These are phyloP conservation scores for Lachnellula cervina DNA, from an alignment of 2,329 filamentous ascomycete species.

Conservation along the genomic window DNA sequence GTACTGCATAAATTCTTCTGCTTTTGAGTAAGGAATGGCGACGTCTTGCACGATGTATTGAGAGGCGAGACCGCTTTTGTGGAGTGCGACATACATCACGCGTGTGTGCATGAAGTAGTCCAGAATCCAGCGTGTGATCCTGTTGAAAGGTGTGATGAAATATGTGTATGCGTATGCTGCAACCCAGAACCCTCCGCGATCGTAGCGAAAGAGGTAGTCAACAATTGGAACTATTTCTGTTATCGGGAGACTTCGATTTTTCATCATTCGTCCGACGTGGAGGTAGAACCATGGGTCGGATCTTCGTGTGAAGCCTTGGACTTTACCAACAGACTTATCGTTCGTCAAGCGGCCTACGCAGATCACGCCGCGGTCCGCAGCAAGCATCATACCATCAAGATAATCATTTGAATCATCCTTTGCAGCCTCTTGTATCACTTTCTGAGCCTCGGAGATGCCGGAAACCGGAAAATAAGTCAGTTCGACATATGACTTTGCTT, in stretches of 20 bases:
- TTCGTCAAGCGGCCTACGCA: conserved; percentile 47
- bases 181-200: conserved; percentile 60
- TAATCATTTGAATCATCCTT: conserved; percentile 42
- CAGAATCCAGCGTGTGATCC: conserved; percentile 51
- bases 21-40: conserved; percentile 47
- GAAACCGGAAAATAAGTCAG: conserved; percentile 47
- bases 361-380: conserved; percentile 43
- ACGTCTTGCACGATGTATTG: conserved; percentile 61
- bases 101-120: conserved; percentile 57
- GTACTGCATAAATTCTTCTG: conserved; percentile 46
- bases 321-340: conserved; percentile 25
- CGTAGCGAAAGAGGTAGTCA: conserved; percentile 55
- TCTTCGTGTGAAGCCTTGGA: conserved; percentile 44
- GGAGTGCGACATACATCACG: conserved; percentile 57
- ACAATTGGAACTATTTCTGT: conserved; percentile 41
- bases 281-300: conserved; percentile 62
- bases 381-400: conserved; percentile 53
- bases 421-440: conserved; percentile 33
- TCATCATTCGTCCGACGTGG: conserved; percentile 40
- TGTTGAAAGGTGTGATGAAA: conserved; percentile 55
- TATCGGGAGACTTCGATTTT: conserved; percentile 14
- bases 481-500: conserved; percentile 49
- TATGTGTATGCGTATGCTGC: conserved; percentile 53
- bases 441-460: conserved; percentile 39
- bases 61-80: conserved; percentile 49